phyloP scores from a whole-genome alignment of 2,329 filamentous ascomycete genomes.

The Botrytis fabae region DNA sequence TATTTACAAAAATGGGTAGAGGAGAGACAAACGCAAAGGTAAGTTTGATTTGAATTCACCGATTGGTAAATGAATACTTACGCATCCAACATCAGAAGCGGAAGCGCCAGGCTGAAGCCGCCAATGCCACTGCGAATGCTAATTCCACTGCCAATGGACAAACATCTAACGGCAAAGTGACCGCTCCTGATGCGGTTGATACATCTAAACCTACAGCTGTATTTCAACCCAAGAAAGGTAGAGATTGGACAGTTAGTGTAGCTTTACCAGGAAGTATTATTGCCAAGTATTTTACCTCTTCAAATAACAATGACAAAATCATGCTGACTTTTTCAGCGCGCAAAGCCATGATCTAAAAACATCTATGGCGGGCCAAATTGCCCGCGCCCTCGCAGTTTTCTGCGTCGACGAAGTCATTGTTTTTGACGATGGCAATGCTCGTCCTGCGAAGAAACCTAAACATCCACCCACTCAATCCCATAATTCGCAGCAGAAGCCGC shows the following conservation, averaged over 20 bases:
- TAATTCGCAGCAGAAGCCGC: slow-evolving; percentile 45
- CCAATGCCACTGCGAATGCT: slow-evolving; percentile 31
- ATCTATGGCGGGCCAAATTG: slow-evolving; percentile 70
- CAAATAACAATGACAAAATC: slow-evolving; percentile 14
- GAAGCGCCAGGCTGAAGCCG: slow-evolving; percentile 38
- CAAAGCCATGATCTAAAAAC: slow-evolving; percentile 66
- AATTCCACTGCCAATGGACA: slow-evolving; percentile 31
- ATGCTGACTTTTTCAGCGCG: slow-evolving; percentile 30
- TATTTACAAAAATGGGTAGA: slow-evolving; percentile 36
- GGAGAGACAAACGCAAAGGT: slow-evolving; percentile 39
- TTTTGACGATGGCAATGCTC: slow-evolving; percentile 67
- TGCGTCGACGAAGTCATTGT: slow-evolving; percentile 81
- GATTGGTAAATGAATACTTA: not conserved
- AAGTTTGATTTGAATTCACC: not conserved
- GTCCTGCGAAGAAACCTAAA: slow-evolving; percentile 34
- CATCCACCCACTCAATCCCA: slow-evolving; percentile 29
- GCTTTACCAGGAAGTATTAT: slow-evolving; percentile 78
- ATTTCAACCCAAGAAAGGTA: slow-evolving; percentile 63
- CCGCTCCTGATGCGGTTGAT: slow-evolving; percentile 39
- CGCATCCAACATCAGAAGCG: slow-evolving; percentile 37
- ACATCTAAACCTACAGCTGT: slow-evolving; percentile 67
- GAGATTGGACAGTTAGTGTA: slow-evolving; percentile 73
- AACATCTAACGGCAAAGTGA: slow-evolving; percentile 35
- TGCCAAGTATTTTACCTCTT: slow-evolving; percentile 57
- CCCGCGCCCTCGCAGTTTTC: slow-evolving; percentile 79